A percentile compares a stretch with the other conserved stretches of the same genome.
phyloP scores from a whole-genome alignment of 2,329 filamentous ascomycete genomes.

The Fusarium continuum region DNA sequence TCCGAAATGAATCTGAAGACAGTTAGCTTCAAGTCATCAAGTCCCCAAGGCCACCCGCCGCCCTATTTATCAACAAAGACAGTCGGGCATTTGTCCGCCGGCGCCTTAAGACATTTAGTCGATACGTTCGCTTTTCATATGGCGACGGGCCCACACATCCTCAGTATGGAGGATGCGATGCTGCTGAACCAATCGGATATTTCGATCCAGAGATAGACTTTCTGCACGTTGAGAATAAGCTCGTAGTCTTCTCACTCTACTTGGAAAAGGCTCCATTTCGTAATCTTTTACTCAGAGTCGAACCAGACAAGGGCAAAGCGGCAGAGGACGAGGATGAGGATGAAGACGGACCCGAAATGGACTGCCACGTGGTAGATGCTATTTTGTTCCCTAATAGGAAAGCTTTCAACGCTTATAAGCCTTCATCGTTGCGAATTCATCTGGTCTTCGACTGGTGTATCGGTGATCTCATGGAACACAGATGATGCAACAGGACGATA shows the following conservation, averaged over 20 bases:
- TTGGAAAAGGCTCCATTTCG: not conserved
- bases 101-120: not conserved
- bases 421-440: not conserved
- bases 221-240: not conserved
- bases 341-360: not conserved
- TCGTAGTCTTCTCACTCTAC: not conserved
- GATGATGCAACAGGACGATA: not conserved
- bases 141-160: not conserved
- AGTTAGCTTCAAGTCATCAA: not conserved
- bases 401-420: not conserved
- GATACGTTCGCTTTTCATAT: not conserved
- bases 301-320: too few species aligned
- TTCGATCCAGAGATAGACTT: not conserved
- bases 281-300: not conserved
- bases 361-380: too few species aligned
- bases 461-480: not conserved
- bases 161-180: not conserved
- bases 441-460: not conserved
- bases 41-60: not conserved
- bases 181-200: not conserved
- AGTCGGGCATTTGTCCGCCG: not conserved
- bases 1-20: not conserved
- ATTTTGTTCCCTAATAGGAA: not conserved
- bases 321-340: not conserved
- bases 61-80: not conserved